Percentiles rank a stretch among this genome's conserved stretches.
These are phyloP conservation scores for Schizothecium vesticola DNA, from an alignment of 495 filamentous ascomycete species.

Conservation along the genomic window DNA sequence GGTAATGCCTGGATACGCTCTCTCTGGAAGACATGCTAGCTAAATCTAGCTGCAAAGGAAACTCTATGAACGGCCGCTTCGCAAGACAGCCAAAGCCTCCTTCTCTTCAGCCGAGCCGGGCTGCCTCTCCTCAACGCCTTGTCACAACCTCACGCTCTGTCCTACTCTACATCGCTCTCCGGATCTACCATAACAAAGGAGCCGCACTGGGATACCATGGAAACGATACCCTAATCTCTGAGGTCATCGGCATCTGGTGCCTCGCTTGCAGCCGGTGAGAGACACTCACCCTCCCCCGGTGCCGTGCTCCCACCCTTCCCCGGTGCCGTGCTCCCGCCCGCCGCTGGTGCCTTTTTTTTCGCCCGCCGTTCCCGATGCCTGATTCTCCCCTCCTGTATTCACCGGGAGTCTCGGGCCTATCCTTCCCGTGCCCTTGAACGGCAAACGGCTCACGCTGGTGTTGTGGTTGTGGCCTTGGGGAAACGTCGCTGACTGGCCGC, in stretches of 20 bases:
- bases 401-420: background rate
- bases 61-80: background rate
- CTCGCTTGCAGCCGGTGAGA: background rate
- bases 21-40: background rate
- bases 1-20: background rate
- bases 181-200: background rate
- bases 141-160: background rate
- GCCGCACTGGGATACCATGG: background rate
- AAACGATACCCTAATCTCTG: background rate
- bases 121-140: background rate
- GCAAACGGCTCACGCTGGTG: background rate
- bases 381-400: too few species aligned
- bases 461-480: too few species aligned
- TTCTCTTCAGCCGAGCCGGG: background rate
- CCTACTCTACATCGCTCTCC: background rate
- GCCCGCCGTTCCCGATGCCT: too few species aligned
- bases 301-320: background rate
- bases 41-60: background rate
- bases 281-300: too few species aligned
- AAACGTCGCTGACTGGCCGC: background rate
- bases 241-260: background rate
- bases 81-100: background rate
- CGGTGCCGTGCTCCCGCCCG: too few species aligned
- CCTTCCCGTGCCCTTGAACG: background rate
- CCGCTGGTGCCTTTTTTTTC: too few species aligned